phyloP scores from a whole-genome alignment of 2,329 filamentous ascomycete genomes.

The Aspergillus luchuensis region DNA sequence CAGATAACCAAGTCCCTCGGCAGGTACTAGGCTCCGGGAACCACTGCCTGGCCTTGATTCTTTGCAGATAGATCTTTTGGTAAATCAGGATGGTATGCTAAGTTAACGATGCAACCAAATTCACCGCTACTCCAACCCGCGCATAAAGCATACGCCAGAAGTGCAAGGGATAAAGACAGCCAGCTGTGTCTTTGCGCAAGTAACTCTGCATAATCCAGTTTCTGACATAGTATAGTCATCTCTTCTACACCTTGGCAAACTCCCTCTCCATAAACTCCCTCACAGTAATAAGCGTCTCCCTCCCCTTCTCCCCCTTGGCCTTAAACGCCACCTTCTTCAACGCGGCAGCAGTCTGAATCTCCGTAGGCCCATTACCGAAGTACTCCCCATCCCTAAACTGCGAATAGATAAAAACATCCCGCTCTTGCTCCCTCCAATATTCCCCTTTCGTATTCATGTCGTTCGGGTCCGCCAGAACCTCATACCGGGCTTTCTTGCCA shows the following conservation, averaged over 20 bases:
- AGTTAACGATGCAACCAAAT: too few species aligned
- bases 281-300: background rate
- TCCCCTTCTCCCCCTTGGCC: background rate
- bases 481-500: background rate
- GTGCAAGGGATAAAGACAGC: too few species aligned
- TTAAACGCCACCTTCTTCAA: slow-evolving; percentile 24
- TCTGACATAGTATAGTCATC: too few species aligned
- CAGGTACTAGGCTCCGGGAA: too few species aligned
- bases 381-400: slow-evolving; percentile 39
- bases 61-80: too few species aligned
- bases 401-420: slow-evolving; percentile 42
- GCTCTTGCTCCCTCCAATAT: slow-evolving; percentile 22
- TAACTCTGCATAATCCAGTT: too few species aligned
- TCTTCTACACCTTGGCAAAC: background rate
- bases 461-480: slow-evolving; percentile 10
- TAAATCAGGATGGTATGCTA: too few species aligned
- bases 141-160: too few species aligned
- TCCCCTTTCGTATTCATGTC: slow-evolving; percentile 38
- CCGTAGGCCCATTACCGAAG: slow-evolving; percentile 31
- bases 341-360: slow-evolving; percentile 25
- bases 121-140: too few species aligned
- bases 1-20: too few species aligned
- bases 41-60: accelerated
- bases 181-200: too few species aligned
- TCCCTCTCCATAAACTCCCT: slow-evolving; percentile 3